phyloP scores from a whole-genome alignment of 352 stramenopile species.

The Pilasporangium apinafurcum region DNA sequence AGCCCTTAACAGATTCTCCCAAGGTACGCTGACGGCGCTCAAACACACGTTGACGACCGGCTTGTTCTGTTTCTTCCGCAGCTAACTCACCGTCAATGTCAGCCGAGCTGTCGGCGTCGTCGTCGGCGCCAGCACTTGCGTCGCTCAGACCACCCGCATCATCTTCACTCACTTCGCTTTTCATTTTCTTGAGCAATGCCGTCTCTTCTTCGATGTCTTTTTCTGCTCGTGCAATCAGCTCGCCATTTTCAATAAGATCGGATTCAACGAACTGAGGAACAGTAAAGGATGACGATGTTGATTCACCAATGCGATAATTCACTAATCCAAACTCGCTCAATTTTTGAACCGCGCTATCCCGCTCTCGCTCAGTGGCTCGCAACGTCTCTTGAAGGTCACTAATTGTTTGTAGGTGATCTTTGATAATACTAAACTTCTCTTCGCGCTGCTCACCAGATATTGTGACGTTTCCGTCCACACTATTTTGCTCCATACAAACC shows the following conservation, averaged over 20 bases:
- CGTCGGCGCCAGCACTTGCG: constrained; percentile 15
- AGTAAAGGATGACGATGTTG: constrained; percentile 17
- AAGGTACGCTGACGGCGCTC: constrained; percentile 72
- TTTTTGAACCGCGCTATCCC: constrained; percentile 53
- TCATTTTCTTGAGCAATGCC: constrained; percentile 67
- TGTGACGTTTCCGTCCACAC: constrained; percentile 8
- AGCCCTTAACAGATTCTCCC: constrained; percentile 70
- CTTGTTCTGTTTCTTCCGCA: constrained; percentile 51
- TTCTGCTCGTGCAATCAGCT: constrained; percentile 58
- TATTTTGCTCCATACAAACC: constrained; percentile 57
- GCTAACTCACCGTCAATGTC: constrained; percentile 29
- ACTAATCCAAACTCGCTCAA: constrained; percentile 9
- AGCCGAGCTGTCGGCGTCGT: constrained; percentile 21
- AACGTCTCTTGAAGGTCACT: constrained; percentile 76
- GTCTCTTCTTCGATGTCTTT: constrained; percentile 78
- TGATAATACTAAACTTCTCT: constrained; percentile 57
- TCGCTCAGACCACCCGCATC: constrained; percentile 27
- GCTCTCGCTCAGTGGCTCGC: constrained; percentile 48
- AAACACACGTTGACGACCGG: constrained; percentile 76
- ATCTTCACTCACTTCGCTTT: constrained; percentile 45
- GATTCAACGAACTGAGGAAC: constrained; percentile 33
- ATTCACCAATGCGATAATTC: constrained; percentile 6
- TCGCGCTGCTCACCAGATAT: constrained; percentile 29
- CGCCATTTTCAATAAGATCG: constrained; percentile 50
- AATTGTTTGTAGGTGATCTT: constrained; percentile 79